Evolutionary conservation across 2,329 filamentous ascomycete species (phyloP).

Genomic region (Monilinia fructicola): DNA sequence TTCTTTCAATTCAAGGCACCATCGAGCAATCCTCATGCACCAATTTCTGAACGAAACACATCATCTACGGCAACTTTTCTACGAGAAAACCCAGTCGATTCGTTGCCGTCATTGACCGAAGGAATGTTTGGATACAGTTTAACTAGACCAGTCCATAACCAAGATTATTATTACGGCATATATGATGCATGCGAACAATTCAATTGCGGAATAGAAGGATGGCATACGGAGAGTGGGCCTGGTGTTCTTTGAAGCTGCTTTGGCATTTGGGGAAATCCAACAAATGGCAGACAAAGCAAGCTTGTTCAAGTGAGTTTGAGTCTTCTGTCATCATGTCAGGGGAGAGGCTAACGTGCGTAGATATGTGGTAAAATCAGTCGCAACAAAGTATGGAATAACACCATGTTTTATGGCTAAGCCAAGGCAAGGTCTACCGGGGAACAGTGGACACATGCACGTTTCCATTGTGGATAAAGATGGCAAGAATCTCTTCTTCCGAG

Average conservation of each 20-base stretch:
- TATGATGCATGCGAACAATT: slow-evolving; percentile 79
- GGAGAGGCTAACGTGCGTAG: slow-evolving; percentile 41
- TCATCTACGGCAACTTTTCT: slow-evolving; percentile 74
- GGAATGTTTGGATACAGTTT: slow-evolving; percentile 96
- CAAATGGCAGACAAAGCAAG: slow-evolving; percentile 90
- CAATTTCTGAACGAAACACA: slow-evolving; percentile 55
- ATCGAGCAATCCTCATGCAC: slow-evolving; percentile 43
- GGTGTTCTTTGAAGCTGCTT: slow-evolving; percentile 93
- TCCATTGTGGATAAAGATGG: slow-evolving; percentile 79
- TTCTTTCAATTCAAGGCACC: slow-evolving; percentile 89
- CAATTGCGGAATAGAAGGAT: slow-evolving; percentile 81
- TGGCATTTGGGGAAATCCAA: slow-evolving; percentile 84
- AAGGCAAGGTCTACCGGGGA: slow-evolving; percentile 83
- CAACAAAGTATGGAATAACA: slow-evolving; percentile 83
- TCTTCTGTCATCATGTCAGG: neutral
- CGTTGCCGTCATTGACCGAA: slow-evolving; percentile 79
- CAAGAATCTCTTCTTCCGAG: slow-evolving; percentile 80
- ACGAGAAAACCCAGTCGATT: slow-evolving; percentile 66
- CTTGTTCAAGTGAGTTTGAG: slow-evolving; percentile 72
- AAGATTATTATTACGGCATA: slow-evolving; percentile 88
- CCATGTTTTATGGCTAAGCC: slow-evolving; percentile 99
- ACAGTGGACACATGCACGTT: slow-evolving; percentile 94
- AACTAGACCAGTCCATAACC: slow-evolving; percentile 82
- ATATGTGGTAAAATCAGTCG: slow-evolving; percentile 85
- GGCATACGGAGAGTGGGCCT: slow-evolving; percentile 92